Conservation (phyloP, 1,284 basidiomycete species). For the Ganoderma lucidum region DNA sequence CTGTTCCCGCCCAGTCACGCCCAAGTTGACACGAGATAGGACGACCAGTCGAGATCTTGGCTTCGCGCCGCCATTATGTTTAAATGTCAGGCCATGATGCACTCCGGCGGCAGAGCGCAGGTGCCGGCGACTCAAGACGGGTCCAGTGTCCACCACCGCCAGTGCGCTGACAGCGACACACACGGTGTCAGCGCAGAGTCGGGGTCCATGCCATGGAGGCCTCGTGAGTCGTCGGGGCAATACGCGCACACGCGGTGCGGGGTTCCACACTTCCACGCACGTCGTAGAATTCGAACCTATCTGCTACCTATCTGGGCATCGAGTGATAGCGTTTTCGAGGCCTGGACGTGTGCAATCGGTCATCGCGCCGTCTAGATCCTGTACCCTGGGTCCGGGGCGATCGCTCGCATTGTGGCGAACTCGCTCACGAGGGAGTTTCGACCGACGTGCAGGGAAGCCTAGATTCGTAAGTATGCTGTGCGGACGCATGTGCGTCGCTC, state of each 20-base stretch:
- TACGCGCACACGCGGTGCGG: not conserved
- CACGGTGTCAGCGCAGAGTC: not conserved
- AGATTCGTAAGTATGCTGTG: slow-evolving; percentile 7
- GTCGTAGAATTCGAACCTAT: not conserved
- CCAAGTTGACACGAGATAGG: not conserved
- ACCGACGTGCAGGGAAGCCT: not conserved
- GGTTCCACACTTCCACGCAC: slow-evolving; percentile 2
- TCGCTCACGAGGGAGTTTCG: slow-evolving; percentile 2
- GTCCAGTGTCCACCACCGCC: not conserved
- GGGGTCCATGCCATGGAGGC: not conserved
- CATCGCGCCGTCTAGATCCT: not conserved
- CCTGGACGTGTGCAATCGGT: slow-evolving; percentile 1
- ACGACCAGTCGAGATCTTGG: slow-evolving; percentile 6
- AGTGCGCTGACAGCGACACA: not conserved
- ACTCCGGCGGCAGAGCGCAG: not conserved
- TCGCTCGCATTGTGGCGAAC: slow-evolving; percentile 1
- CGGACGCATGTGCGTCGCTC: not conserved
- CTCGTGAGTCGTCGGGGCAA: not conserved
- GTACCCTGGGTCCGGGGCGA: not conserved
- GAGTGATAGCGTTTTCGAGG: slow-evolving; percentile 13
- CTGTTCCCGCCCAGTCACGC: not conserved
- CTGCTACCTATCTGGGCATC: not conserved
- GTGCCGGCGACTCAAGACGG: slow-evolving; percentile 9
- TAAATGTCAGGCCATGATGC: slow-evolving; percentile 5
- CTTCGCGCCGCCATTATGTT: slow-evolving; percentile 3